Conservation (phyloP, 192 early-diverging fungal genomes). For the Umbelopsis sp. region DNA sequence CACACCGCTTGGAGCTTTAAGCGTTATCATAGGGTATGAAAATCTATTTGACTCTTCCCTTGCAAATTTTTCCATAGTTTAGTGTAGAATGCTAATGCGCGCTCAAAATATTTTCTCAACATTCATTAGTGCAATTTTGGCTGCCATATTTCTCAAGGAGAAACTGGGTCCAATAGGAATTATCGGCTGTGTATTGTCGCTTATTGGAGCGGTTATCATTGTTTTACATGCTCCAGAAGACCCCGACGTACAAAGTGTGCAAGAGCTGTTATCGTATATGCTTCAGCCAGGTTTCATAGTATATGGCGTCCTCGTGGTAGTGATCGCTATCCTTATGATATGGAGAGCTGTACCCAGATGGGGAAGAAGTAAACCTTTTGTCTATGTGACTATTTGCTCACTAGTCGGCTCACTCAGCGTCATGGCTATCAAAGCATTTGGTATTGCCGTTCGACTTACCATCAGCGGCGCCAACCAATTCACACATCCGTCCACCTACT, state of each 20-base stretch:
- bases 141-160: slow-evolving; percentile 88
- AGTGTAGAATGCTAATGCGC: not conserved
- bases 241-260: slow-evolving; percentile 75
- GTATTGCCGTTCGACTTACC: slow-evolving; percentile 26
- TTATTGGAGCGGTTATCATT: slow-evolving; percentile 87
- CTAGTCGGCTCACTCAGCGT: slow-evolving; percentile 24
- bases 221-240: slow-evolving; percentile 89
- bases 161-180: slow-evolving; percentile 79
- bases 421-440: slow-evolving; percentile 28
- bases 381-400: slow-evolving; percentile 24
- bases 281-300: slow-evolving; percentile 65
- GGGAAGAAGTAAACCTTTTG: slow-evolving; percentile 22
- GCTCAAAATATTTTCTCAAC: not conserved
- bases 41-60: not conserved
- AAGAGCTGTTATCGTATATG: slow-evolving; percentile 80
- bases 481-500: slow-evolving; percentile 20
- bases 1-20: slow-evolving; percentile 91
- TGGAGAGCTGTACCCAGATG: slow-evolving; percentile 24
- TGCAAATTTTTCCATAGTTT: not conserved
- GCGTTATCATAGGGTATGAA: slow-evolving; percentile 79
- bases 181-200: slow-evolving; percentile 87
- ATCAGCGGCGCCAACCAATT: slow-evolving; percentile 21
- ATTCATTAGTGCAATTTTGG: slow-evolving; percentile 73
- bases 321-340: slow-evolving; percentile 30
- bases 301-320: slow-evolving; percentile 1